These are phyloP conservation scores for Xylaria cubensis DNA, from an alignment of 495 filamentous ascomycete species.

Conservation along the genomic window DNA sequence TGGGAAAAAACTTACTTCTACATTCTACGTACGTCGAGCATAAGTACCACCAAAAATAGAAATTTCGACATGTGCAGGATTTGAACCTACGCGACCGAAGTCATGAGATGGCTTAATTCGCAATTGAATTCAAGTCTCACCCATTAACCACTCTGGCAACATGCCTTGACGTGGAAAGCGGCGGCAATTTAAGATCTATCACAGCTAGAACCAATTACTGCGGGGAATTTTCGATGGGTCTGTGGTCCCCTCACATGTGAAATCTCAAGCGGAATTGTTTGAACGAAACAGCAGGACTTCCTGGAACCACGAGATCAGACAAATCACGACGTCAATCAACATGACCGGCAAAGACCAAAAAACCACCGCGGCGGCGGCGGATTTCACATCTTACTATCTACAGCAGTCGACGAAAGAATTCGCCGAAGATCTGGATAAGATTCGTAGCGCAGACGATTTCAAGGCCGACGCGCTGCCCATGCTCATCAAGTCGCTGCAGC, in stretches of 20 bases:
- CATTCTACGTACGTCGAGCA: neutral
- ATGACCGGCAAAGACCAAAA: constrained; percentile 33
- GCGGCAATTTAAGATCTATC: neutral
- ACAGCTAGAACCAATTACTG: neutral
- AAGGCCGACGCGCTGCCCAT: constrained; percentile 64
- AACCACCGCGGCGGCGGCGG: constrained; percentile 35
- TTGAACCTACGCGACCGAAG: constrained; percentile 35
- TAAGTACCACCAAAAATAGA: neutral
- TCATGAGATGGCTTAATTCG: constrained; percentile 31
- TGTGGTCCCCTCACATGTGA: neutral
- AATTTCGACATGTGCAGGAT: constrained; percentile 31
- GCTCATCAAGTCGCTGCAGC: constrained; percentile 69
- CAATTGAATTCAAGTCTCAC: constrained; percentile 30
- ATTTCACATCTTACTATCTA: constrained; percentile 71
- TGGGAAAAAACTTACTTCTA: neutral
- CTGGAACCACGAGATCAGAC: neutral
- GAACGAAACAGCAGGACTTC: neutral
- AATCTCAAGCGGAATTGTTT: neutral
- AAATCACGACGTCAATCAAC: neutral
- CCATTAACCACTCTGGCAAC: constrained; percentile 36
- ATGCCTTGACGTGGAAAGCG: neutral
- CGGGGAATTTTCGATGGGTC: neutral
- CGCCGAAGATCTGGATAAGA: constrained; percentile 71
- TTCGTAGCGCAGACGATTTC: constrained; percentile 72
- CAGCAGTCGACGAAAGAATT: constrained; percentile 69